Conservation (phyloP, 805 yeast genomes). For the Teunomyces aglyptinius region DNA sequence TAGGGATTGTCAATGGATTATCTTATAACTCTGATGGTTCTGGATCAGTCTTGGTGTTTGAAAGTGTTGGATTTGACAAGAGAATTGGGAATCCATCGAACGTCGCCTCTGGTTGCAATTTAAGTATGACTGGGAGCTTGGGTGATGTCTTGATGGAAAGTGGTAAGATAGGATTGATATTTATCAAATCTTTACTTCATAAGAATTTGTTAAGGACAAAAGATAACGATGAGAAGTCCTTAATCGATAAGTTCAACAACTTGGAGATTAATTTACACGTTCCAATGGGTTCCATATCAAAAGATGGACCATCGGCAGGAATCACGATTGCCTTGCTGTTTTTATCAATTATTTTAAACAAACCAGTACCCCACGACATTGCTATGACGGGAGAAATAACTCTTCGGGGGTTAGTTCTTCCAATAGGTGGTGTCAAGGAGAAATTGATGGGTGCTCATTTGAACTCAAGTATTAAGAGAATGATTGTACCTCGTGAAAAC, state of each 20-base stretch:
- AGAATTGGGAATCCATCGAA: constrained; percentile 24
- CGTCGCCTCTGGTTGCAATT: constrained; percentile 24
- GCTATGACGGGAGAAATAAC: constrained; percentile 92
- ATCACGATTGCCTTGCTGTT: constrained; percentile 50
- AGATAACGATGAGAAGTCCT: constrained; percentile 25
- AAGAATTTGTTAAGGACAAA: constrained; percentile 31
- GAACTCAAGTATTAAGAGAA: constrained; percentile 53
- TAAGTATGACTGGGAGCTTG: constrained; percentile 75
- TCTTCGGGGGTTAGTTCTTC: constrained; percentile 70
- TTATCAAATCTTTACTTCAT: constrained; percentile 58
- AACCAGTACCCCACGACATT: constrained; percentile 45
- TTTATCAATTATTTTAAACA: constrained; percentile 41
- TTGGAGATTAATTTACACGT: constrained; percentile 57
- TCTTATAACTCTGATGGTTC: constrained; percentile 86
- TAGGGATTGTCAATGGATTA: constrained; percentile 69
- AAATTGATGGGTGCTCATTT: constrained; percentile 77
- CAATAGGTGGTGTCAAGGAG: constrained; percentile 81
- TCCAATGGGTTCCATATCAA: constrained; percentile 47
- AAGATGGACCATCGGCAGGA: constrained; percentile 53
- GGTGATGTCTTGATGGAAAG: constrained; percentile 82
- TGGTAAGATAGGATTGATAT: constrained; percentile 72
- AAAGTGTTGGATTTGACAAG: constrained; percentile 65
- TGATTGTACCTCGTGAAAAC: constrained; percentile 70
- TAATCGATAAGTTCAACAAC: constrained; percentile 46
- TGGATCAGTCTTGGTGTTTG: constrained; percentile 78